Evolutionary conservation across 129 eudicot genomes (phyloP).

Genomic region (Pulicaria dysenterica): DNA sequence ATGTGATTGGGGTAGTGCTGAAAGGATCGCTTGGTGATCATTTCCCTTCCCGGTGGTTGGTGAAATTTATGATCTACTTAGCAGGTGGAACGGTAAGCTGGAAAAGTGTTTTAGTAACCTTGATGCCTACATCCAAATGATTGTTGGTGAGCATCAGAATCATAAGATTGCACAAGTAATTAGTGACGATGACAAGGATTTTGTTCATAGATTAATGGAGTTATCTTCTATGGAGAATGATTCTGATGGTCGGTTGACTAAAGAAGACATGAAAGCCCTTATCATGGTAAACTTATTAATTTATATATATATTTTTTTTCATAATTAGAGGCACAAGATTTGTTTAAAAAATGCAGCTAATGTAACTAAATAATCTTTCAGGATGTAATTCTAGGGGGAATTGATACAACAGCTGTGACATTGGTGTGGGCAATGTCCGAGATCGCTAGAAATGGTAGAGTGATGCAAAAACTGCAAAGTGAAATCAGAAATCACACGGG

Average conservation of each 20-base stretch:
- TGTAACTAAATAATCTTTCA: no score
- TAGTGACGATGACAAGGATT: constrained; percentile 20
- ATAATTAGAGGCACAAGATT: no score
- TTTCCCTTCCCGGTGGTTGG: constrained; percentile 37
- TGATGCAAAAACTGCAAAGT: constrained; percentile 21
- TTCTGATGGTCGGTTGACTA: not conserved
- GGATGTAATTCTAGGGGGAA: constrained; percentile 36
- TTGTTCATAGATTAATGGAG: constrained; percentile 15
- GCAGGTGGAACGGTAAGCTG: constrained; percentile 16
- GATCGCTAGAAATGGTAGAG: constrained; percentile 19
- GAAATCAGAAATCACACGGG: constrained; percentile 28
- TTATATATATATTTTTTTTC: no score
- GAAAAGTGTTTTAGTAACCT: constrained; percentile 20
- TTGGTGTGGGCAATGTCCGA: constrained; percentile 51
- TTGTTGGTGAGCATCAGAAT: constrained; percentile 17
- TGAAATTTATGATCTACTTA: not conserved
- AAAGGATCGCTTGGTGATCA: constrained; percentile 24
- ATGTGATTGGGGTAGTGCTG: not conserved
- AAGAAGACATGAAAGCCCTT: constrained; percentile 19
- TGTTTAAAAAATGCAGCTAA: no score
- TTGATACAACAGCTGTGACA: constrained; percentile 34
- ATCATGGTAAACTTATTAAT: constrained; percentile 33
- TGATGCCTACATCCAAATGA: not conserved
- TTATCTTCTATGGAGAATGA: not conserved
- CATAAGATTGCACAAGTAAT: not conserved